Base-by-base conservation (phyloP, 1,139 yeast species). In the Kluyveromyces marxianus region DNA sequence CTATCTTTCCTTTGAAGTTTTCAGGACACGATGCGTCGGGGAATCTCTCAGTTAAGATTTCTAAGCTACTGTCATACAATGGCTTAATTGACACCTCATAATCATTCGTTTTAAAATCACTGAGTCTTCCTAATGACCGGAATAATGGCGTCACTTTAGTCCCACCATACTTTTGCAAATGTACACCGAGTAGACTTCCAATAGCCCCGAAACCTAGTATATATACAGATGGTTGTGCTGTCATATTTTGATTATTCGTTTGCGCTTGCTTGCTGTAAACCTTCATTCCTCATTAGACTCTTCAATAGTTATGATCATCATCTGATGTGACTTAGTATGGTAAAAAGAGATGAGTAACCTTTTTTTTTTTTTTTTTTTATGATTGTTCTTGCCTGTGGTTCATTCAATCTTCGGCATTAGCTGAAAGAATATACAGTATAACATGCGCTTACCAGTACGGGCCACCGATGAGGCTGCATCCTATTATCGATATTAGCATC, bases 1-100 rank as follows among this genome's bases (percentile, higher is more conserved):
- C 72, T 34, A 84, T 79, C 1, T 44, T 53, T 2, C 53, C 54
- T 5, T 54, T 31, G 37, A 56, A 54, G 10, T 50, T 51, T 21
- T 60, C 64, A 3, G 63, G 62, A 29, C 65, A 57, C 8, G 63
- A 57, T 3, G 60, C 57, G n/a, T 54, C 48, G 1, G 50, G 48
- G 14, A 67, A 47, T 3, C 45, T 43, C 3, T 53, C 44, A 3
- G 52, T 46, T 3, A 47, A 25, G 24, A 53, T 40, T 7, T 57
- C 57, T 25, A 51, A 36, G 10, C 49, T 47, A 3, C 49, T 48
- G 25, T 49, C 38, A 41, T 46, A 68, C 14, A 65, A 47, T 42
- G 65, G 57, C 25, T 61, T 62, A 10, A 69, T 46, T 14, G 58
- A 54, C 26, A 68, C 51, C 2, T 57, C 57, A 7, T 63, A 61